Conservation (phyloP, 768 basidiomycete species). For the Naganishia onofrii region DNA sequence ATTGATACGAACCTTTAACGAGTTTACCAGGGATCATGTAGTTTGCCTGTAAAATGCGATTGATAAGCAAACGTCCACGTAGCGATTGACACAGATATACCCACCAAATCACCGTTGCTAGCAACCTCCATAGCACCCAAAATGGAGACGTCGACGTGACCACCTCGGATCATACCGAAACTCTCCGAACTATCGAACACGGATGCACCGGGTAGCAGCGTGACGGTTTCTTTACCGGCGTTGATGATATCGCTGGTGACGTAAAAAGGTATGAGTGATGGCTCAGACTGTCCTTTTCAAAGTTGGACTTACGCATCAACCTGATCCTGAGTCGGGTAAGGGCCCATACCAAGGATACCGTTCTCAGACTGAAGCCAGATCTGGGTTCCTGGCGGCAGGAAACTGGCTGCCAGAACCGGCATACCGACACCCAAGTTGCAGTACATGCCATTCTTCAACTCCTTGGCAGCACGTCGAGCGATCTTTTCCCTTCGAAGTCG, state of each 20-base stretch:
- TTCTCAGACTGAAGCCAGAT: slow-evolving; percentile 55
- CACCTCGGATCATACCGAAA: slow-evolving; percentile 96
- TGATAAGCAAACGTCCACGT: slow-evolving; percentile 6
- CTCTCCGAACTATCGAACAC: slow-evolving; percentile 91
- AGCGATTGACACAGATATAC: background rate
- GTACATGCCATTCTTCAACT: slow-evolving; percentile 50
- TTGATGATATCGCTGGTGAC: slow-evolving; percentile 47
- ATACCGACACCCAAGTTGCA: slow-evolving; percentile 55
- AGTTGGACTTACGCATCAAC: slow-evolving; percentile 49
- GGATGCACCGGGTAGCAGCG: slow-evolving; percentile 84
- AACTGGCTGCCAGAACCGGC: slow-evolving; percentile 53
- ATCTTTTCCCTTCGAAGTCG: slow-evolving; percentile 40
- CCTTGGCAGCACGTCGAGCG: slow-evolving; percentile 45
- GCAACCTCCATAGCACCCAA: slow-evolving; percentile 91
- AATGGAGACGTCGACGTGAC: slow-evolving; percentile 89
- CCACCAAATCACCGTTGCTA: slow-evolving; percentile 70
- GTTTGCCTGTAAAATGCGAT: slow-evolving; percentile 60
- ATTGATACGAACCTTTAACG: slow-evolving; percentile 37
- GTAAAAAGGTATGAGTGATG: background rate
- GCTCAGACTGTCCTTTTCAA: background rate
- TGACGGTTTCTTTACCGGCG: slow-evolving; percentile 58
- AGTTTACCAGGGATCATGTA: slow-evolving; percentile 94
- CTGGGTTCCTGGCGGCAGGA: slow-evolving; percentile 51
- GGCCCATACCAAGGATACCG: slow-evolving; percentile 55
- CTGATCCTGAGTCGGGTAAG: slow-evolving; percentile 52